Evolutionary conservation across 2,329 filamentous ascomycete species (phyloP).

Genomic region (Botrytis medusae): DNA sequence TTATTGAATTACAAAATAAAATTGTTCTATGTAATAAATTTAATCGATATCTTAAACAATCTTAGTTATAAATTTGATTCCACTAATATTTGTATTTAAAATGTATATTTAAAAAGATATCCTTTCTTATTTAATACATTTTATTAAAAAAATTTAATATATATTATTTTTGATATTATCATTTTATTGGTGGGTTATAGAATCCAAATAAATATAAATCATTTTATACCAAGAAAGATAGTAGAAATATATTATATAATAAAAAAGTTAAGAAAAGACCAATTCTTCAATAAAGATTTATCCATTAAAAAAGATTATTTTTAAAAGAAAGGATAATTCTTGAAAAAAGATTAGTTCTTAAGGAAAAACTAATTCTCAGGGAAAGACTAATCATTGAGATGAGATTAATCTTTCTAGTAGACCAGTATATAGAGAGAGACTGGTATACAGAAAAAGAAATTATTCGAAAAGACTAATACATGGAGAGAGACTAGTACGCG

Average conservation of each 20-base stretch:
- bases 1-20: background rate
- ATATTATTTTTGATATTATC: constrained; percentile 4
- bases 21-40: no score
- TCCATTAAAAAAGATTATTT: no score
- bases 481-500: background rate
- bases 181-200: background rate
- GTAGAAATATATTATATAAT: background rate
- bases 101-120: background rate
- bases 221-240: constrained; percentile 6
- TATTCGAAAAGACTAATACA: no score
- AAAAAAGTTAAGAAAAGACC: background rate
- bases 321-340: background rate
- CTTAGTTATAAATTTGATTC: background rate
- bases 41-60: no score
- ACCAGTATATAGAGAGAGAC: constrained; percentile 7
- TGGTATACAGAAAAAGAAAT: background rate
- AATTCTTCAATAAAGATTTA: no score
- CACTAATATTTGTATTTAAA: background rate
- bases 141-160: background rate
- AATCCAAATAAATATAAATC: background rate
- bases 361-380: background rate
- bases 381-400: constrained; percentile 2
- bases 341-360: constrained; percentile 6
- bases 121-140: constrained; percentile 7
- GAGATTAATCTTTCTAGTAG: constrained; percentile 11